Percentiles rank a stretch among this genome's conserved stretches.
Evolutionary conservation across 2,329 filamentous ascomycete species (phyloP).

Genomic region (Fusarium redolens): DNA sequence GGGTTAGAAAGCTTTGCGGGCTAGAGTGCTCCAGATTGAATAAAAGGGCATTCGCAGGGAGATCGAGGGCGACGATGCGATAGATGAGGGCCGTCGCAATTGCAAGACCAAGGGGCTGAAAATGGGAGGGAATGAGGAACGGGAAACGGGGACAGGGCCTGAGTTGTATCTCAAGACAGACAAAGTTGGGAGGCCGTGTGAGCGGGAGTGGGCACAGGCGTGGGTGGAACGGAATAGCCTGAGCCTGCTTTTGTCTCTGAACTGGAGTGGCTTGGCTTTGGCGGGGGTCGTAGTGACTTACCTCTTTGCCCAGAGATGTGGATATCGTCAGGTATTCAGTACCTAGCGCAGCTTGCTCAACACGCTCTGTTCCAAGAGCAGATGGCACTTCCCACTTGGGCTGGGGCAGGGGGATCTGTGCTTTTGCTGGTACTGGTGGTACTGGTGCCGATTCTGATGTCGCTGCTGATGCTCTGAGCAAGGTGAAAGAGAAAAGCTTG

Average conservation of each 20-base stretch:
- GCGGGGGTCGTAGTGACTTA: constrained; percentile 27
- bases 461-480: constrained; percentile 25
- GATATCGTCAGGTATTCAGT: constrained; percentile 20
- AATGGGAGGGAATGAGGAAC: constrained; percentile 39
- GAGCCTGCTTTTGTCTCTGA: constrained; percentile 35
- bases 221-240: constrained; percentile 41
- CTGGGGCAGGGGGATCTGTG: constrained; percentile 25
- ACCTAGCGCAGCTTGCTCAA: constrained; percentile 5
- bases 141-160: constrained; percentile 42
- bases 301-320: constrained; percentile 13
- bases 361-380: constrained; percentile 30
- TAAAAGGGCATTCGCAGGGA: constrained; percentile 24
- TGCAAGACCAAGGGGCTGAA: constrained; percentile 39
- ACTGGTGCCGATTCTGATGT: constrained; percentile 13
- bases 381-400: constrained; percentile 41
- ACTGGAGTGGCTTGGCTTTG: constrained; percentile 27
- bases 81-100: constrained; percentile 43
- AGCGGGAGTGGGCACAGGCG: constrained; percentile 39
- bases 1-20: constrained; percentile 24
- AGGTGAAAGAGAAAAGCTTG: constrained; percentile 42
- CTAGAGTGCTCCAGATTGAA: constrained; percentile 4
- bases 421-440: constrained; percentile 16
- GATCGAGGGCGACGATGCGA: constrained; percentile 35
- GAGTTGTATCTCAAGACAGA: constrained; percentile 47
- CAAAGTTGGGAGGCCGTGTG: constrained; percentile 42